These are phyloP conservation scores for Skeletonema marinoi DNA, from an alignment of 108 stramenopile genomes.

Conservation along the genomic window DNA sequence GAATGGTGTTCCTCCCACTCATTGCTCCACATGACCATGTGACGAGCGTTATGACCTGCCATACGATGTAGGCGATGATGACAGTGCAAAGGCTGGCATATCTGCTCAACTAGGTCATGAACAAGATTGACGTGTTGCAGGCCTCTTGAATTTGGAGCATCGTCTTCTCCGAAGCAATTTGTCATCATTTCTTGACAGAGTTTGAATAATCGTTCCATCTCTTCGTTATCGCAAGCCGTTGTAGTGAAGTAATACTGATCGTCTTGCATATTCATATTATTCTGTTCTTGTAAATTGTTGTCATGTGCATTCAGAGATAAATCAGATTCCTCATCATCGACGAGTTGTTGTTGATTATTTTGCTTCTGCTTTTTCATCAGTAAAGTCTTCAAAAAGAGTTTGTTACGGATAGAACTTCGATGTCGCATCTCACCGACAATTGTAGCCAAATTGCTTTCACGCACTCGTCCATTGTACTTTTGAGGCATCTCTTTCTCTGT, in stretches of 20 bases:
- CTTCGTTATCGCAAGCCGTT: background rate
- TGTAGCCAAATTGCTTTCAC: background rate
- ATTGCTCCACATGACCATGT: conserved; percentile 11
- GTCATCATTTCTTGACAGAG: conserved; percentile 1
- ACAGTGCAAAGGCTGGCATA: conserved; percentile 3
- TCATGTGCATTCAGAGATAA: no score
- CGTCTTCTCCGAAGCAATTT: conserved; percentile 2
- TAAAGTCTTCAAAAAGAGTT: background rate
- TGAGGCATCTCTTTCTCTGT: background rate
- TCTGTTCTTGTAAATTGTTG: background rate
- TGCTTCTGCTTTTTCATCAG: background rate
- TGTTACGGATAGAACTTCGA: background rate
- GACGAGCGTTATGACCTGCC: conserved; percentile 13
- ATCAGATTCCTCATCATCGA: background rate
- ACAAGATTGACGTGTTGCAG: background rate
- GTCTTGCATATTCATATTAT: no score
- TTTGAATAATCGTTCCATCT: conserved; percentile 1
- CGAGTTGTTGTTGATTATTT: background rate
- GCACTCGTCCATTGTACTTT: background rate
- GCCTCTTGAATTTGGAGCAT: background rate
- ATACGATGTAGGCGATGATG: conserved; percentile 17
- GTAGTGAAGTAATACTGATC: background rate
- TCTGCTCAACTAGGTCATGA: conserved; percentile 4
- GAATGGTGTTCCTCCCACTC: conserved; percentile 12
- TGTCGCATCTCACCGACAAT: conserved; percentile 7